Evolutionary conservation across 257 asterid genomes (phyloP).

Genomic region (Parsonsia alboflavescens): DNA sequence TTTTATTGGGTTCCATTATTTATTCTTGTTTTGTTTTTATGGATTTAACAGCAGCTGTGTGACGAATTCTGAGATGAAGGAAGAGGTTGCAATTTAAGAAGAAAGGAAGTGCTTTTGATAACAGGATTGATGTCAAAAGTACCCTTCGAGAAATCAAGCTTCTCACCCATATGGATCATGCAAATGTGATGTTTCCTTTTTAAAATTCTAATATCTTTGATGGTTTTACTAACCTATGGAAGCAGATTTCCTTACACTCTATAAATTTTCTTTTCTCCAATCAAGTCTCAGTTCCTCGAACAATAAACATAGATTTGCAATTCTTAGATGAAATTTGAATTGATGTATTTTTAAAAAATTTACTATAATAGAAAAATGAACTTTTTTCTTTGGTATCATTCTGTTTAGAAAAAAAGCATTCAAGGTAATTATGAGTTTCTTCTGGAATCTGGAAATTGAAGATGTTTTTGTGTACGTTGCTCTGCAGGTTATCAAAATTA

Average conservation of each 20-base stretch:
- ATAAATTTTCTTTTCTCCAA: background rate
- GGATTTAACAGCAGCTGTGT: conserved; percentile 47
- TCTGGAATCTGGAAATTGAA: background rate
- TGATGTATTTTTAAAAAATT: background rate
- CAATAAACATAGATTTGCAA: background rate
- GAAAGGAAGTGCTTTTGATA: conserved; percentile 82
- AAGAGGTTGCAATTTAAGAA: conserved; percentile 83
- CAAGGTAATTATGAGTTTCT: background rate
- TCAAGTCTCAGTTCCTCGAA: background rate
- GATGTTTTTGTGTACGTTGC: background rate
- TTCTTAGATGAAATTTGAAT: background rate
- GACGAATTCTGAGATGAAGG: conserved; percentile 60
- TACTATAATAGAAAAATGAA: background rate
- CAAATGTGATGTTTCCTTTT: conserved; percentile 37
- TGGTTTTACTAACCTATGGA: background rate
- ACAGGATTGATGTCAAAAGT: conserved; percentile 77
- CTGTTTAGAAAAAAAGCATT: background rate
- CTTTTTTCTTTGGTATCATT: background rate
- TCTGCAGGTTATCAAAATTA: conserved; percentile 62
- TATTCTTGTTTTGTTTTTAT: background rate
- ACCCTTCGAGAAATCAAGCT: conserved; percentile 88
- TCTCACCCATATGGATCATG: conserved; percentile 91
- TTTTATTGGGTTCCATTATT: background rate
- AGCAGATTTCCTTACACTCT: background rate
- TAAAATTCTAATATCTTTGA: background rate